phyloP scores from a whole-genome alignment of 2,329 filamentous ascomycete genomes.

The Knufia petricola region DNA sequence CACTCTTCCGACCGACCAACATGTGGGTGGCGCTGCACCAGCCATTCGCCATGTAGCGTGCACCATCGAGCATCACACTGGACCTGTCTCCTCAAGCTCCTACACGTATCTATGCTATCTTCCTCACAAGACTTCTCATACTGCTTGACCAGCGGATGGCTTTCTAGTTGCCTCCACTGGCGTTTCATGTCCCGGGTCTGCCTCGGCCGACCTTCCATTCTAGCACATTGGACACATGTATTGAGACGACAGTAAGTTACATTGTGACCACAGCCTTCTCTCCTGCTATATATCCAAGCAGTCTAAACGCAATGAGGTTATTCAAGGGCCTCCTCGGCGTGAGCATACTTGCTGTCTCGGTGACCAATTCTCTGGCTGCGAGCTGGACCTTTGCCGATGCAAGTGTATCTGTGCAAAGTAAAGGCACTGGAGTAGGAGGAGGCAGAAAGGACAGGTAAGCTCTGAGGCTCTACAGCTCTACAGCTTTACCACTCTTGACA shows the following conservation, averaged over 20 bases:
- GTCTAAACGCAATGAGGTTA: slow-evolving; percentile 8
- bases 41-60: no score
- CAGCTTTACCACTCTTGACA: no score
- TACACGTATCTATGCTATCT: no score
- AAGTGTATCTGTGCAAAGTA: slow-evolving; percentile 49
- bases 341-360: slow-evolving; percentile 12
- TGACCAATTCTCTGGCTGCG: slow-evolving; percentile 32
- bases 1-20: not conserved
- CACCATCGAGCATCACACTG: no score
- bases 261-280: not conserved
- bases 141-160: not conserved
- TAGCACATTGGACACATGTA: not conserved
- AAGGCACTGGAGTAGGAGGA: slow-evolving; percentile 47
- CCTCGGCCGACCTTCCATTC: not conserved
- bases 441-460: slow-evolving; percentile 47
- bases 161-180: no score
- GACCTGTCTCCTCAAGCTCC: no score
- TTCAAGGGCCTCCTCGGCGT: slow-evolving; percentile 14
- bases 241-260: not conserved
- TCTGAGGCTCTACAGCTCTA: no score
- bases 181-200: no score
- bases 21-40: not conserved
- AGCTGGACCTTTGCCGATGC: slow-evolving; percentile 57
- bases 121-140: not conserved
- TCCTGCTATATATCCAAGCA: not conserved